phyloP scores from a whole-genome alignment of 192 early-diverging fungal genomes.

The Rhizoclosmatium globosum region DNA sequence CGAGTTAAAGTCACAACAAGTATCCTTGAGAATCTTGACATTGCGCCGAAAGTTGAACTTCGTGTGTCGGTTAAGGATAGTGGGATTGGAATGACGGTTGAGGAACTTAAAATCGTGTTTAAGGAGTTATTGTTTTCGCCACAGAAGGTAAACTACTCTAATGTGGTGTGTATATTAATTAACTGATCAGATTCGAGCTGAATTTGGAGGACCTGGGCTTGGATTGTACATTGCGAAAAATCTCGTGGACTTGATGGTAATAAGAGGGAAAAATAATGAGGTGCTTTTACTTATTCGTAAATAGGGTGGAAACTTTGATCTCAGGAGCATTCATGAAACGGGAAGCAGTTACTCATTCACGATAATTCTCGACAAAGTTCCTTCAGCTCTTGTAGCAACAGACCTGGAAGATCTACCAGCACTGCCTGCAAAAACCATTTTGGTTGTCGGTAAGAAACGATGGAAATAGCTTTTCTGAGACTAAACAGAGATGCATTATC shows the following conservation, averaged over 20 bases:
- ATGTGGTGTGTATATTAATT: too few species aligned
- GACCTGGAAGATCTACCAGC: too few species aligned
- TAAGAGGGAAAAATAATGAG: not conserved
- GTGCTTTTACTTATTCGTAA: not conserved
- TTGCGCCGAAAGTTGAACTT: not conserved
- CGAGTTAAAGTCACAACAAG: not conserved
- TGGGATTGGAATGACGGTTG: conserved; percentile 46
- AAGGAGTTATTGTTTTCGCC: not conserved
- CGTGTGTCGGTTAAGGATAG: conserved; percentile 29
- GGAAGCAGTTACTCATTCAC: conserved; percentile 58
- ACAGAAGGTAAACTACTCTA: not conserved
- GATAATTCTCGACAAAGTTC: conserved; percentile 52
- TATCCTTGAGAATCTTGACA: not conserved
- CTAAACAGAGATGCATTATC: not conserved
- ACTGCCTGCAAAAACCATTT: not conserved
- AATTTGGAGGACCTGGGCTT: conserved; percentile 54
- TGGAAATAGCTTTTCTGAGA: conserved; percentile 48
- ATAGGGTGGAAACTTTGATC: conserved; percentile 57
- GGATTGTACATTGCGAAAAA: conserved; percentile 54
- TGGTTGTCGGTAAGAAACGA: conserved; percentile 39
- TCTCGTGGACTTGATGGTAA: conserved; percentile 43
- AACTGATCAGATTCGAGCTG: conserved; percentile 25
- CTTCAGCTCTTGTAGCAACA: too few species aligned
- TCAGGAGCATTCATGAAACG: conserved; percentile 48
- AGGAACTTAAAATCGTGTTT: conserved; percentile 10